Evolutionary conservation across 345 rosid species (phyloP).

Genomic region (Gynandropsis gynandra): DNA sequence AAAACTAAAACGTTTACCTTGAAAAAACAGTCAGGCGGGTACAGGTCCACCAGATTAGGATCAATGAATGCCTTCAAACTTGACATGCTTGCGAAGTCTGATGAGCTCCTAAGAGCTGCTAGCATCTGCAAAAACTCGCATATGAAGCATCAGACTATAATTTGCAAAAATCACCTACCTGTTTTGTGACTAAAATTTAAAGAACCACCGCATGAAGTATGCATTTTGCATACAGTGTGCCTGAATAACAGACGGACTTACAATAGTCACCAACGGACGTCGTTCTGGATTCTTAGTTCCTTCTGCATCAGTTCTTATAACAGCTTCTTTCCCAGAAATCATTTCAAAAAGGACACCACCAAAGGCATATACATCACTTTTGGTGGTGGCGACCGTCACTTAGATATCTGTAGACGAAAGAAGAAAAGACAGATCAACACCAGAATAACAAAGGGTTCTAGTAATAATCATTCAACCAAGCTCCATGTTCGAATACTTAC

Average conservation of each 20-base stretch:
- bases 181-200: too few species aligned
- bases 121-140: constrained; percentile 52
- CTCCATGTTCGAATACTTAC: constrained; percentile 39
- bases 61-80: too few species aligned
- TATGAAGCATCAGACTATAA: too few species aligned
- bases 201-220: too few species aligned
- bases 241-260: constrained; percentile 40
- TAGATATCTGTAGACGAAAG: constrained; percentile 48
- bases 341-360: constrained; percentile 91
- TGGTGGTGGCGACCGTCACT: constrained; percentile 87
- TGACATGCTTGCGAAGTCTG: constrained; percentile 64
- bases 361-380: constrained; percentile 92
- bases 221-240: too few species aligned
- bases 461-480: not conserved
- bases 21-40: constrained; percentile 88
- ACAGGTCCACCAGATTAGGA: constrained; percentile 76
- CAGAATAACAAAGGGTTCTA: constrained; percentile 9
- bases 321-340: constrained; percentile 85
- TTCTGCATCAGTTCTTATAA: constrained; percentile 55
- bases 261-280: constrained; percentile 74
- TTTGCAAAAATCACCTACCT: too few species aligned
- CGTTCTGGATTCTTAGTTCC: constrained; percentile 62
- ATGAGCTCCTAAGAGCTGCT: constrained; percentile 57
- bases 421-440: constrained; percentile 6
- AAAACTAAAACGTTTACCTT: constrained; percentile 66